Evolutionary conservation across 2,329 filamentous ascomycete genomes (phyloP).

Genomic region (Neonectria sp.): DNA sequence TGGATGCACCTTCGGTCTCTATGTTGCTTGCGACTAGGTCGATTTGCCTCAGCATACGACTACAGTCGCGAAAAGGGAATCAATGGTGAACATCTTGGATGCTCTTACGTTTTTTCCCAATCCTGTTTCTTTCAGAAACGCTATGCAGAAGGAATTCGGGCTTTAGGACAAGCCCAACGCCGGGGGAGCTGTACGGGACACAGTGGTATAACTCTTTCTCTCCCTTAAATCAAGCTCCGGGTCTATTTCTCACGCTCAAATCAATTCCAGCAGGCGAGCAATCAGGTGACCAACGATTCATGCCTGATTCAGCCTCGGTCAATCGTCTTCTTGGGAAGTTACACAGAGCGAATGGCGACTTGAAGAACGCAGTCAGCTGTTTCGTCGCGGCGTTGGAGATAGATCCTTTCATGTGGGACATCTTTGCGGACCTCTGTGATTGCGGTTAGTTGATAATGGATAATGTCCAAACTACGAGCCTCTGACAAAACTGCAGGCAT

Average conservation of each 20-base stretch:
- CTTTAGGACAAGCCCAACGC: constrained; percentile 27
- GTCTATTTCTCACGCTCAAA: constrained; percentile 6
- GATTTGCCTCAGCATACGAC: constrained; percentile 18
- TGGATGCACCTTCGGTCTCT: constrained; percentile 38
- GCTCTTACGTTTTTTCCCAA: constrained; percentile 36
- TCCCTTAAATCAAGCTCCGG: too few relatives aligned
- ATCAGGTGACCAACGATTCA: constrained; percentile 25
- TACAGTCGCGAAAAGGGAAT: constrained; percentile 21
- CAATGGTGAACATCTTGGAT: constrained; percentile 34
- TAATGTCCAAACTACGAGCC: too few relatives aligned
- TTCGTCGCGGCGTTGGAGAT: constrained; percentile 35
- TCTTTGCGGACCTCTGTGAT: constrained; percentile 41
- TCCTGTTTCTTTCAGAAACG: constrained; percentile 32
- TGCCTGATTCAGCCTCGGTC: constrained; percentile 33
- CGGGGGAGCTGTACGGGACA: constrained; percentile 21
- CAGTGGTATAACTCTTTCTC: constrained; percentile 12
- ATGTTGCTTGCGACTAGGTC: constrained; percentile 35
- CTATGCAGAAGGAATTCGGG: constrained; percentile 34
- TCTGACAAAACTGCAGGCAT: too few relatives aligned
- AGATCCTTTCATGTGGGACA: constrained; percentile 43
- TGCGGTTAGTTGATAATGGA: constrained; percentile 23
- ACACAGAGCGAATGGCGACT: constrained; percentile 36
- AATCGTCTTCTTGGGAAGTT: constrained; percentile 36
- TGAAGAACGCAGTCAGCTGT: constrained; percentile 26
- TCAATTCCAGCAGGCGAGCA: constrained; percentile 11